Evolutionary conservation across 2,329 filamentous ascomycete genomes (phyloP), one percentile per base, ranked within the genome.

Genomic region (Sclerotinia minor): DNA sequence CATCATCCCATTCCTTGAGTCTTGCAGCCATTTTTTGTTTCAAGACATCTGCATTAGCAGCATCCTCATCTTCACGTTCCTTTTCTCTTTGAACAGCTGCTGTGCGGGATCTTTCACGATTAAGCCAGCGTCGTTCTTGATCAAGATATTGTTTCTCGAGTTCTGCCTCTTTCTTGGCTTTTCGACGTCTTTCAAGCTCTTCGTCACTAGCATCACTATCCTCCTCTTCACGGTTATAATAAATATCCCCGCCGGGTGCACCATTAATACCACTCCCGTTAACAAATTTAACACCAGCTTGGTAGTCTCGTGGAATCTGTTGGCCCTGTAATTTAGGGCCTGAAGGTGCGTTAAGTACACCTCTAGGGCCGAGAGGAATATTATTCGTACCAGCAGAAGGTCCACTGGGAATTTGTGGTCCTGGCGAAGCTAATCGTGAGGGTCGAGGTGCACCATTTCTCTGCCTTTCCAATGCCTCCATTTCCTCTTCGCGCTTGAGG

Each of bases 101-200:
- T 19, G 92, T 90, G 52, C 92, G 87, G 69, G 91, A 91, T 65
- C 90, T 87, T 78, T 99, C 95, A 55, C 94, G 88, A 77, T 96
- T 96, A 35, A 92, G 83, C 94, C 94, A 98, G 70, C 92, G 89
- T 41, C 92, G 88, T 77, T 97, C 92, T 54, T 94, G 90, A 73
- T 97, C 94, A 0, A 91, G 82, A 76, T 92, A 97, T 58, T 87
- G 82, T 76, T 94, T 92, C 59, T 97, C 91, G 0, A 88, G 84
- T 29, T 97, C 93, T 0, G 88, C 83, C 47, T 90, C 84, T 72
- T 89, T 87, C 78, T 92, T 94, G 32, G 86, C 85, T 71, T 87
- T 80, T 24, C 90, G 87, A 58, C 93, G 85, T 38, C 84, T 84
- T 77, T 96, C 89, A 0, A 98, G 82, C 77, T 98, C 94, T 17